These are phyloP conservation scores for Diaporthe sp. DNA, from an alignment of 2,329 filamentous ascomycete species.

Conservation along the genomic window DNA sequence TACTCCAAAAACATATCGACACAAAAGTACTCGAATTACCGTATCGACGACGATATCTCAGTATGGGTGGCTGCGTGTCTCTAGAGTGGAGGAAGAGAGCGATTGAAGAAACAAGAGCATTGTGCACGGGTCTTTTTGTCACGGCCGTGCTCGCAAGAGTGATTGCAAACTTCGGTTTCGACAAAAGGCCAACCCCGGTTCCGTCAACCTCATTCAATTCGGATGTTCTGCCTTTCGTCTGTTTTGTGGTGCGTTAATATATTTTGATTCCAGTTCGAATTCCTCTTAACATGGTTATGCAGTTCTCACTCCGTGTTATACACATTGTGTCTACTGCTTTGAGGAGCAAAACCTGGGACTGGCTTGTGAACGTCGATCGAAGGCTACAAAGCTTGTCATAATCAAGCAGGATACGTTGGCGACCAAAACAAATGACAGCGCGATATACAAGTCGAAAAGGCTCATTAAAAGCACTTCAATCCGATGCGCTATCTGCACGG, in stretches of 20 bases:
- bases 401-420: background rate
- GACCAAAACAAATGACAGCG: background rate
- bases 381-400: background rate
- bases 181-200: background rate
- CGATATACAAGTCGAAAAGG: background rate
- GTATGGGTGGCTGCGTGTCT: background rate
- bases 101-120: background rate
- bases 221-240: background rate
- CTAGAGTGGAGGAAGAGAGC: constrained; percentile 2
- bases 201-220: background rate
- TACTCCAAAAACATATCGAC: background rate
- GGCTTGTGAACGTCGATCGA: background rate
- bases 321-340: background rate
- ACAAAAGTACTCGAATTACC: background rate
- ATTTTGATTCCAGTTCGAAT: background rate
- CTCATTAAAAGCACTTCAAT: background rate
- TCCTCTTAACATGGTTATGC: background rate
- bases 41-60: background rate
- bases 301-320: background rate
- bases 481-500: background rate
- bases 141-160: constrained; percentile 7
- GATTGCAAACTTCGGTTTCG: constrained; percentile 6
- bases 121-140: constrained; percentile 4
- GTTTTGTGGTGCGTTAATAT: background rate
- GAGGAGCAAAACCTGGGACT: background rate